Percentiles rank a stretch among this genome's conserved stretches.
Evolutionary conservation across 768 basidiomycete genomes (phyloP).

Genomic region (Crucibulum laeve): DNA sequence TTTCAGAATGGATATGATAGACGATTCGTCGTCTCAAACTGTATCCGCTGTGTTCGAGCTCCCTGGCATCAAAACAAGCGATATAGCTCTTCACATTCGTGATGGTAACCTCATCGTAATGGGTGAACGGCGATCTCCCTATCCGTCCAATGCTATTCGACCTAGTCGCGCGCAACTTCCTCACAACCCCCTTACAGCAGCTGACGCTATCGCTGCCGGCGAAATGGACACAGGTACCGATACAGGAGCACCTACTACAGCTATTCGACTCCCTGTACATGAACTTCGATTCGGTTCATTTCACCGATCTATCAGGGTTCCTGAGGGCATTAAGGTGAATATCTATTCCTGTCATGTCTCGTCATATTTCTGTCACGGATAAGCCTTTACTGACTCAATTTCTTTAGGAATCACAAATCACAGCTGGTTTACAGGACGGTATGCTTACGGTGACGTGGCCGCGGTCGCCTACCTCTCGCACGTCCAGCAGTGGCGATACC

Average conservation of each 20-base stretch:
- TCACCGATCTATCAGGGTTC: conserved; percentile 30
- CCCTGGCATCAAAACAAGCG: conserved; percentile 35
- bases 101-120: conserved; percentile 27
- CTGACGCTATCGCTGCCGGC: conserved; percentile 10
- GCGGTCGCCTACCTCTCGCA: conserved; percentile 10
- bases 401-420: conserved; percentile 30
- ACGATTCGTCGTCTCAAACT: conserved; percentile 28
- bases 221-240: conserved; percentile 12
- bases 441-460: conserved; percentile 43
- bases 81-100: conserved; percentile 29
- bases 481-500: not conserved
- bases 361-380: conserved; percentile 3
- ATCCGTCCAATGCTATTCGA: conserved; percentile 6
- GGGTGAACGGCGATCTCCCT: conserved; percentile 25
- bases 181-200: conserved; percentile 5
- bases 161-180: conserved; percentile 6
- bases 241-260: conserved; percentile 2
- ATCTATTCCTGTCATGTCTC: conserved; percentile 5
- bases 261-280: conserved; percentile 17
- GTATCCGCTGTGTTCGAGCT: conserved; percentile 37
- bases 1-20: conserved; percentile 37
- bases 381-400: conserved; percentile 17
- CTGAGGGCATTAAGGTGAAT: conserved; percentile 33
- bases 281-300: conserved; percentile 45
- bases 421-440: conserved; percentile 31